phyloP scores from a whole-genome alignment of 164 flowering plant genomes.

The Platanus orientalis region DNA sequence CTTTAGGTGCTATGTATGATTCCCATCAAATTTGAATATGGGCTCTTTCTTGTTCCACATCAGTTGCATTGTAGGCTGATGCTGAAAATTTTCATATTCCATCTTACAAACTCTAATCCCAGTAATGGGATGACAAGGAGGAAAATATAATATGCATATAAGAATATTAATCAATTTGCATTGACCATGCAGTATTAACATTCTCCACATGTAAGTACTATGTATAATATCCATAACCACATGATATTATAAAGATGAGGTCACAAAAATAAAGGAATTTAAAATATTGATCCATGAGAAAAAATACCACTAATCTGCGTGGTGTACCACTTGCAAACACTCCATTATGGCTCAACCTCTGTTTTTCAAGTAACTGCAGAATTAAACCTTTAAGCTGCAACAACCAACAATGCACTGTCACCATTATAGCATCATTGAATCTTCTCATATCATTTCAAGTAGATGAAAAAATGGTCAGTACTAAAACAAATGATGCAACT shows the following conservation, averaged over 20 bases:
- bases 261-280: neutral
- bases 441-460: neutral
- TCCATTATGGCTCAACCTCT: constrained; percentile 66
- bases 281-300: neutral
- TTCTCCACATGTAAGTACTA: too few species aligned
- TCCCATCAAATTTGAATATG: too few species aligned
- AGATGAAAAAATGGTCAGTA: neutral
- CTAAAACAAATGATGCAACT: too few species aligned
- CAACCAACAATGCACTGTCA: constrained; percentile 15
- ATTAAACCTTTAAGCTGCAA: constrained; percentile 75
- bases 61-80: too few species aligned
- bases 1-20: too few species aligned
- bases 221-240: neutral
- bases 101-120: too few species aligned
- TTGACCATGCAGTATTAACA: too few species aligned
- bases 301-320: constrained; percentile 83
- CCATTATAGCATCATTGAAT: neutral
- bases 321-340: constrained; percentile 81
- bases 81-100: too few species aligned
- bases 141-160: too few species aligned
- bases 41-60: too few species aligned
- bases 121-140: too few species aligned
- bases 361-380: constrained; percentile 55
- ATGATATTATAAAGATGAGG: neutral
- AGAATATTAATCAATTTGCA: too few species aligned